These are phyloP conservation scores for Heteromeles arbutifolia DNA, from an alignment of 306 rosid species.

Conservation along the genomic window DNA sequence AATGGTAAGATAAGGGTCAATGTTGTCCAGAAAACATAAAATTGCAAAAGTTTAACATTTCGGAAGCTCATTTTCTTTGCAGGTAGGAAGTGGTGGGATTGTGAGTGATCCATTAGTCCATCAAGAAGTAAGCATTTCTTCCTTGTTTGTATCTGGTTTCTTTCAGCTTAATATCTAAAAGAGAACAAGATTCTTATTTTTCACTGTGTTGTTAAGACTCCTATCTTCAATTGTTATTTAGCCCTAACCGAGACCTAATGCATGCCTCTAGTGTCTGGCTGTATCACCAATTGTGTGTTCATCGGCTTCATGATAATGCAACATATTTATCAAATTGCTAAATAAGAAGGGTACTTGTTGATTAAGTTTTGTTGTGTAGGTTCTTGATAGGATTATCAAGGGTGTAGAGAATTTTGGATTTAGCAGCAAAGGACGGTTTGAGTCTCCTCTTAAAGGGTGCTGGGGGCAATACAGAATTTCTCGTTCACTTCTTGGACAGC, in stretches of 20 bases:
- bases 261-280: background rate
- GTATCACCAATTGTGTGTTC: background rate
- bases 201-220: background rate
- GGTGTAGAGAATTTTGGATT: slow-evolving; percentile 81
- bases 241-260: background rate
- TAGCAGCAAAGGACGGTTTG: slow-evolving; percentile 71
- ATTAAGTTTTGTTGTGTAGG: slow-evolving; percentile 32
- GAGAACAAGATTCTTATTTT: background rate
- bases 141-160: background rate
- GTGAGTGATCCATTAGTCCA: slow-evolving; percentile 48
- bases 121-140: slow-evolving; percentile 31
- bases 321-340: background rate
- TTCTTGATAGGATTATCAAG: slow-evolving; percentile 69
- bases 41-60: background rate
- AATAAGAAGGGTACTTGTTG: background rate
- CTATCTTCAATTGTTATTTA: background rate
- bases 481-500: slow-evolving; percentile 57
- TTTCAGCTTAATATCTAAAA: background rate
- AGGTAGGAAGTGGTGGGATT: slow-evolving; percentile 54
- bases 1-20: background rate
- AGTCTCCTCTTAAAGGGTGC: slow-evolving; percentile 95
- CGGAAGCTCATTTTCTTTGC: slow-evolving; percentile 11
- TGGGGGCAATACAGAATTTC: slow-evolving; percentile 88
- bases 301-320: background rate
- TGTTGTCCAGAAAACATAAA: background rate